A percentile compares a stretch with the other conserved stretches of the same genome.
Conservation (phyloP, 179 eudicot species). For the Sideroxylon spinosum region DNA sequence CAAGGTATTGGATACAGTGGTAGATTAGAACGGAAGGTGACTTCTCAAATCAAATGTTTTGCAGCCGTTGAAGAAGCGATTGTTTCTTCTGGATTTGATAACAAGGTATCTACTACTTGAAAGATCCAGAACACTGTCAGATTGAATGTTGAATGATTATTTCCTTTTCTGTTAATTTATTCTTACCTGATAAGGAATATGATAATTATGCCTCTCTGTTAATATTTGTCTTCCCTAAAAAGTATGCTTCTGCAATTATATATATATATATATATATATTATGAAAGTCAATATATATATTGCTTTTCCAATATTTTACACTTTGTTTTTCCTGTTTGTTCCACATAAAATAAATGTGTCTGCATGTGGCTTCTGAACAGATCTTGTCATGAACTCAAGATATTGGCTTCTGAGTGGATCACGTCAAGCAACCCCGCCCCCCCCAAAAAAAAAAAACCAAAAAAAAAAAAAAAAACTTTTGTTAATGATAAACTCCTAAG, state of each 20-base stretch:
- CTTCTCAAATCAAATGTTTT: conserved; percentile 85
- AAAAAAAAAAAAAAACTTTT: no score
- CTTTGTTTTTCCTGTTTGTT: neutral
- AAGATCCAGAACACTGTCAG: neutral
- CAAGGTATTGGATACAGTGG: conserved; percentile 81
- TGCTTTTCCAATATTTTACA: neutral
- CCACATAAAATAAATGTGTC: neutral
- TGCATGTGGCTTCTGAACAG: neutral
- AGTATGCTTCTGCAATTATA: neutral
- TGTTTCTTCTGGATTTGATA: conserved; percentile 76
- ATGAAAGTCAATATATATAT: neutral
- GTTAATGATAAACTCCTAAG: no score
- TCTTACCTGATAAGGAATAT: neutral
- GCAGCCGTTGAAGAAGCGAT: conserved; percentile 75
- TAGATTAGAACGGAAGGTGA: conserved; percentile 68
- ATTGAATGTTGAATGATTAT: neutral
- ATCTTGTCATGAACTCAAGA: neutral
- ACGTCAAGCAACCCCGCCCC: no score
- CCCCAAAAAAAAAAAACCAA: no score
- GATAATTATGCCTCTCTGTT: neutral
- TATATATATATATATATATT: no score
- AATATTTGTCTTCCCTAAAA: neutral
- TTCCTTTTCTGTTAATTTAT: neutral
- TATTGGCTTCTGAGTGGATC: neutral
- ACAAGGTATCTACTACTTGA: conserved; percentile 48